Percentiles rank a stretch among this genome's conserved stretches.
Conservation (phyloP, 306 rosid genomes). For the Quercus bicolor region DNA sequence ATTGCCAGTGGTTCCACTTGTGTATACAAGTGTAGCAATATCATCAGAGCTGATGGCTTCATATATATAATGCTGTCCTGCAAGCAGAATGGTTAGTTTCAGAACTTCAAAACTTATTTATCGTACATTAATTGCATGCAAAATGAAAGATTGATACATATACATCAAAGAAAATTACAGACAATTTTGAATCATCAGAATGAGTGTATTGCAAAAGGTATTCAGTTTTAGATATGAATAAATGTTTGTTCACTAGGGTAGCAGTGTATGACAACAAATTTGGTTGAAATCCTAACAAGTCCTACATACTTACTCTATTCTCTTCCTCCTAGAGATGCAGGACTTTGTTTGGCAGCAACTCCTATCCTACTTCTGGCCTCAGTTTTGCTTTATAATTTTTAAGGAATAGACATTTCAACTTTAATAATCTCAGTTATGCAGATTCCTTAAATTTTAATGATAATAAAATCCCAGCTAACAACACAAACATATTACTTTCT, state of each 20-base stretch:
- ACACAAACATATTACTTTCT: background rate
- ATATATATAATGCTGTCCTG: conserved; percentile 48
- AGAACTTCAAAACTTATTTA: conserved; percentile 18
- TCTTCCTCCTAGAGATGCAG: background rate
- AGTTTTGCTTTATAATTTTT: background rate
- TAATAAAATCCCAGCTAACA: background rate
- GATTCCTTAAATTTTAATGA: background rate
- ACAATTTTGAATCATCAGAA: background rate
- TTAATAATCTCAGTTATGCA: background rate
- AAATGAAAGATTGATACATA: background rate
- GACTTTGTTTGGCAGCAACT: background rate
- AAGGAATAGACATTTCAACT: background rate
- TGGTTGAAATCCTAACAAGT: background rate
- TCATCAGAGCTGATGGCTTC: conserved; percentile 77
- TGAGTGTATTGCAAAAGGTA: background rate
- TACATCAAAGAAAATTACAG: background rate
- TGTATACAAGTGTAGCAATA: conserved; percentile 81
- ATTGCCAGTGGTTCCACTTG: conserved; percentile 96
- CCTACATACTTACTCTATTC: background rate
- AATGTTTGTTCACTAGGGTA: background rate
- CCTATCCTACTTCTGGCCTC: background rate
- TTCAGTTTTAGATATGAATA: background rate
- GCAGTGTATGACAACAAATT: background rate
- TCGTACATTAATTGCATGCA: background rate
- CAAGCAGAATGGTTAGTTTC: conserved; percentile 22